Percentiles rank a stretch among this genome's conserved stretches.
These are phyloP conservation scores for Mentha longifolia DNA, from an alignment of 257 asterid species.

Conservation along the genomic window DNA sequence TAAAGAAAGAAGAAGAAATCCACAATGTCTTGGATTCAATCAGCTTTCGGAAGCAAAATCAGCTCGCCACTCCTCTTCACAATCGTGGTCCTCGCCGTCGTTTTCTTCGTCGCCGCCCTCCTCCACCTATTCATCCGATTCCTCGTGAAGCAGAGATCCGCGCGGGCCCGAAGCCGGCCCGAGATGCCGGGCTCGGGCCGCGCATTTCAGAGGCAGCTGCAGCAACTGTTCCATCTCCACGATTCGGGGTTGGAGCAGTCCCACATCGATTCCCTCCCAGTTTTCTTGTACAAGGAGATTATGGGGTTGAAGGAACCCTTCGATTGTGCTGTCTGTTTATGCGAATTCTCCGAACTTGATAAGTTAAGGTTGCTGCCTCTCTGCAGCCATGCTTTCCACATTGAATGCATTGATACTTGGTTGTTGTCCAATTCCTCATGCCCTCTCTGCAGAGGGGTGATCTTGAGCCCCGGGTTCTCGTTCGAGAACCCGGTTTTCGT, in stretches of 20 bases:
- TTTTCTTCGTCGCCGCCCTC: slow-evolving; percentile 64
- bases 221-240: slow-evolving; percentile 79
- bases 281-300: slow-evolving; percentile 73
- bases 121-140: slow-evolving; percentile 64
- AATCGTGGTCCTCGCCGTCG: slow-evolving; percentile 55
- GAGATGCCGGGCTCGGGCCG: slow-evolving; percentile 56
- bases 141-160: slow-evolving; percentile 52
- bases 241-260: slow-evolving; percentile 90
- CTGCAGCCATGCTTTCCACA: slow-evolving; percentile 93
- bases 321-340: slow-evolving; percentile 89
- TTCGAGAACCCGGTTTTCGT: slow-evolving; percentile 63
- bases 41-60: slow-evolving; percentile 62
- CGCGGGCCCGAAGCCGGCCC: slow-evolving; percentile 47
- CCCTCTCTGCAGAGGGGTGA: slow-evolving; percentile 86
- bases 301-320: slow-evolving; percentile 79
- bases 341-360: slow-evolving; percentile 76
- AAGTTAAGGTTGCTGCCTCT: slow-evolving; percentile 71
- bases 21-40: slow-evolving; percentile 66
- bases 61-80: slow-evolving; percentile 66
- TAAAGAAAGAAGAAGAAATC: slow-evolving; percentile 4
- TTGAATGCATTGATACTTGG: slow-evolving; percentile 93
- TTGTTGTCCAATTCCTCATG: slow-evolving; percentile 80
- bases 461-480: slow-evolving; percentile 59
- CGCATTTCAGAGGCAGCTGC: slow-evolving; percentile 73
- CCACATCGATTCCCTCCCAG: slow-evolving; percentile 78